These are phyloP conservation scores for Teunomyces cretensis DNA, from an alignment of 805 yeast genomes.

Conservation along the genomic window DNA sequence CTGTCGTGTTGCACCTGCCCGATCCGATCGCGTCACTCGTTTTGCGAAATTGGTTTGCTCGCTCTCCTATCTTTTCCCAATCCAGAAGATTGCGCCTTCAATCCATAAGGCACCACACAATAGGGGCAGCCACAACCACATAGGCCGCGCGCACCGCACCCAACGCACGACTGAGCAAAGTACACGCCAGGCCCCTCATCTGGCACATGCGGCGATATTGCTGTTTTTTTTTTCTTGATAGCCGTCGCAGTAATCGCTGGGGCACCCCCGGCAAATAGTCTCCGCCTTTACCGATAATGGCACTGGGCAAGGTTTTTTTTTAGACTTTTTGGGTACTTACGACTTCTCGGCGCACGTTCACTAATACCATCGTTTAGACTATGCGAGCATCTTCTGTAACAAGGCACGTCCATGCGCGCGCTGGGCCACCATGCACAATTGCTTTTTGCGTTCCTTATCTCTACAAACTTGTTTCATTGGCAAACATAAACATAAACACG, in stretches of 20 bases:
- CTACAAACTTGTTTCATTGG: too few relatives aligned
- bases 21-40: slow-evolving; percentile 4
- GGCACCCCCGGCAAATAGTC: neutral
- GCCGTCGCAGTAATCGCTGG: too few relatives aligned
- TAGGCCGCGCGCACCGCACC: neutral
- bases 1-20: slow-evolving; percentile 1
- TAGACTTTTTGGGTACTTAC: neutral
- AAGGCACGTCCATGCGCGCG: neutral
- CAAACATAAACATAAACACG: too few relatives aligned
- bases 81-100: neutral
- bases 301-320: too few relatives aligned
- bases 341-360: neutral
- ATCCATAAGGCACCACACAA: neutral
- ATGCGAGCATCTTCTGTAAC: neutral
- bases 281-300: neutral
- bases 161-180: neutral
- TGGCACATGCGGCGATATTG: neutral
- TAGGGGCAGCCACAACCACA: neutral
- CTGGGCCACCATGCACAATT: neutral
- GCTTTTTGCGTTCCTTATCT: too few relatives aligned
- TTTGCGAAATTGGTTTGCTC: neutral
- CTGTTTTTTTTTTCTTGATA: too few relatives aligned
- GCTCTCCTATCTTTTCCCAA: slow-evolving; percentile 5
- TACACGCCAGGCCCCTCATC: too few relatives aligned
- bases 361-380: neutral